A percentile compares a stretch with the other conserved stretches of the same genome.
phyloP scores from a whole-genome alignment of 179 eudicot species.

The Silene coronaria region DNA sequence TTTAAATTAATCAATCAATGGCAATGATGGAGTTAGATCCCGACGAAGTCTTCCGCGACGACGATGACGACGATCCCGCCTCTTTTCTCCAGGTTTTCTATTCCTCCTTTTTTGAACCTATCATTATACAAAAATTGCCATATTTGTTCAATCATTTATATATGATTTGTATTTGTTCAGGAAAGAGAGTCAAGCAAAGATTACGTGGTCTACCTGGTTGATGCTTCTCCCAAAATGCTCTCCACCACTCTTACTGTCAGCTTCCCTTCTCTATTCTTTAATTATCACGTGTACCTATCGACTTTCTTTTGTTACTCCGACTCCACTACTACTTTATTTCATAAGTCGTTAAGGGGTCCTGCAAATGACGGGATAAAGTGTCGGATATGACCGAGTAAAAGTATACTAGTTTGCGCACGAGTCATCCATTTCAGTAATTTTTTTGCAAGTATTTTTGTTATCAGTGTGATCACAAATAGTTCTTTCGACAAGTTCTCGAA shows the following conservation, averaged over 20 bases:
- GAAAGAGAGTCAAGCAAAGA: conserved; percentile 64
- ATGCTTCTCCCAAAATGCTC: conserved; percentile 95
- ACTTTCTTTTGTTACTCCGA: too few species aligned
- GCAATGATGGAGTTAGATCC: conserved; percentile 73
- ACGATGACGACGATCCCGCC: conserved; percentile 67
- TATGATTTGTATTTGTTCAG: conserved; percentile 21
- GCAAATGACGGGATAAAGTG: too few species aligned
- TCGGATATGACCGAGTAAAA: too few species aligned
- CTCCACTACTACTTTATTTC: too few species aligned
- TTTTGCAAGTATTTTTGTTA: background rate
- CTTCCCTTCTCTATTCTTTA: background rate
- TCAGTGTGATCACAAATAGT: background rate
- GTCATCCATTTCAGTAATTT: too few species aligned
- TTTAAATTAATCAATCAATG: conserved; percentile 2
- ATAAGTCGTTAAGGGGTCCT: too few species aligned
- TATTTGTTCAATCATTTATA: background rate
- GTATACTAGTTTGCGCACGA: too few species aligned
- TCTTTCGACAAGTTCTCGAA: background rate
- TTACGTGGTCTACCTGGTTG: conserved; percentile 66
- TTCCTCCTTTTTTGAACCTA: background rate
- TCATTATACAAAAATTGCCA: background rate
- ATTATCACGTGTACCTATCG: too few species aligned
- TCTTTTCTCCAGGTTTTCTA: conserved; percentile 38
- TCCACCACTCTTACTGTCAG: conserved; percentile 41
- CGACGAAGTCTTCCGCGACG: conserved; percentile 80